Base-by-base conservation (phyloP, 176 grass and related monocot species). In the Tuctoria greenei region DNA sequence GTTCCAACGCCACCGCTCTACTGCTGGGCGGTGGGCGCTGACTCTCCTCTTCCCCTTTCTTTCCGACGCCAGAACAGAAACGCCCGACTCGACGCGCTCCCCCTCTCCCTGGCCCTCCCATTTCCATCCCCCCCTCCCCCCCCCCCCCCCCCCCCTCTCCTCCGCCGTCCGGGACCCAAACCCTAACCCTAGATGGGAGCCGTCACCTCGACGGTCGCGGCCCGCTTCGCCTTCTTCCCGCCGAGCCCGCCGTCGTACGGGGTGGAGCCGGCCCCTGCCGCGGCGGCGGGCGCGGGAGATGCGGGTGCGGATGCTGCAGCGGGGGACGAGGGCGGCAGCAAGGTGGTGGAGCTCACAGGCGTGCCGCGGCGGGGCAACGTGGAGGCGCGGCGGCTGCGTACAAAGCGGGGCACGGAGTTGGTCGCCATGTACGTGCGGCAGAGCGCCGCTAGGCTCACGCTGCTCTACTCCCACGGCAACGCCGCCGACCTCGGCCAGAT, bases 381-480 rank as follows among this genome's bases (percentile, higher is more conserved):
- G 71, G 91, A 97, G 86, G 91, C 88, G 21, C 72, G 91, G 70
- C 81, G 86, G 74, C 78, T 97, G 68, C 73, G 79, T 78, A 93
- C 94, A 43, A 91, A 89, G 88, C 84, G 84, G 61, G 86, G 88
- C 62, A 87, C 88, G 38, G 71, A 88, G 56, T 88, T 97, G 86
- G 80, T 97, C 18, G 88, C 81, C 26, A 87, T 97, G 86, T 82
- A 97, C 85, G 94, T 93, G 75, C 89, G 81, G 61, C 87, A 91
- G 77, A 35, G 82, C 7, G 81, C 79, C 21, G 94, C 94, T 34
- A 86, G 65, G 45, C 89, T 97, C 67, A 91, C 94, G 49, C 78
- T 97, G 74, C 94, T 97, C 67, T 97, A 97, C 87, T 97, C 94
- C 27, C 94, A 97, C 80, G 94, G 94, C 57, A 97, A 97, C 85